Percentiles rank a stretch among this genome's conserved stretches.
Conservation (phyloP, 768 basidiomycete genomes). For the Boletus subcaerulescens region DNA sequence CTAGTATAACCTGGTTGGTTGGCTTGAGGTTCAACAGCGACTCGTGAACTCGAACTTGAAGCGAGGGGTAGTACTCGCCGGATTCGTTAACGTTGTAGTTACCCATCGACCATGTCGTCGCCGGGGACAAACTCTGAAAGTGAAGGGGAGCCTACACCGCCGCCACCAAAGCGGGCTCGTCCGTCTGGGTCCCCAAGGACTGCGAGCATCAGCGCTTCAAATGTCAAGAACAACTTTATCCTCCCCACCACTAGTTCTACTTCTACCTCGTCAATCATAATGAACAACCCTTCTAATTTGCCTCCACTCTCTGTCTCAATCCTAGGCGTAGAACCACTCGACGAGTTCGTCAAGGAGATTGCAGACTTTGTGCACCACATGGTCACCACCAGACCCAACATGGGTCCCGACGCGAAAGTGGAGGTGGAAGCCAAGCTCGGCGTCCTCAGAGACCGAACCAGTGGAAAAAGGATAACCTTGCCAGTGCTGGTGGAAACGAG, state of each 20-base stretch:
- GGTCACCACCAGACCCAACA: conserved; percentile 54
- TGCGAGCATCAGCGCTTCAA: conserved; percentile 18
- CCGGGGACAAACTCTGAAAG: conserved; percentile 29
- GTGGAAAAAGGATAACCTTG: conserved; percentile 57
- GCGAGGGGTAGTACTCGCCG: neutral
- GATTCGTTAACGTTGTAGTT: neutral
- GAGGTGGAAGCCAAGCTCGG: conserved; percentile 95
- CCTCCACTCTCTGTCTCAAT: conserved; percentile 77
- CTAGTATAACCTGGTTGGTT: neutral
- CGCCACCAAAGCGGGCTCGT: conserved; percentile 39
- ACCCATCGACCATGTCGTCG: conserved; percentile 25
- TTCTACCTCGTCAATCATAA: conserved; percentile 16
- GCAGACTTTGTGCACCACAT: conserved; percentile 85
- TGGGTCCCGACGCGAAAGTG: conserved; percentile 48
- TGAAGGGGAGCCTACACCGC: conserved; percentile 24
- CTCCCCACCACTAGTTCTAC: conserved; percentile 8
- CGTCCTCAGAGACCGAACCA: conserved; percentile 54
- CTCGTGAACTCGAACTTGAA: neutral
- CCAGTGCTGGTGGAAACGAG: conserved; percentile 85
- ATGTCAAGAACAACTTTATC: conserved; percentile 19
- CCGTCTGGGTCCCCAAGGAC: conserved; percentile 31
- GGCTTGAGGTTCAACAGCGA: neutral
- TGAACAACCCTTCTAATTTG: conserved; percentile 33
- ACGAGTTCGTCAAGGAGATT: conserved; percentile 90
- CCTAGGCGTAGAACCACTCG: conserved; percentile 84